These are phyloP conservation scores for Suhomyces prunicola DNA, from an alignment of 805 yeast genomes.

Conservation along the genomic window DNA sequence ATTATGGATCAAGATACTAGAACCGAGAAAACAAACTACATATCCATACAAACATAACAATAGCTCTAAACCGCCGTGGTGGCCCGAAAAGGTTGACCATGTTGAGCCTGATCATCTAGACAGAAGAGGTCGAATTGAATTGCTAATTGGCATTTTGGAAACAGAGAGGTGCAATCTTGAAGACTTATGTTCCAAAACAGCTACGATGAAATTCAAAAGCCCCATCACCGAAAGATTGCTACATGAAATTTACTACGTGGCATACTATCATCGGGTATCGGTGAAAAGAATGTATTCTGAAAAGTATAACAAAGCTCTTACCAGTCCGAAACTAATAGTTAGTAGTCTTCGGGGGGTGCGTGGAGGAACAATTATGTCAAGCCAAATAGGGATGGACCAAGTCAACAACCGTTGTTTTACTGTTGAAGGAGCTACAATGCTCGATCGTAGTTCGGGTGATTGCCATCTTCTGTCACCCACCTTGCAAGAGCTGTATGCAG, in stretches of 20 bases:
- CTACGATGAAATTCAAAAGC: background rate
- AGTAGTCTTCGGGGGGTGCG: background rate
- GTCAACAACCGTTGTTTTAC: background rate
- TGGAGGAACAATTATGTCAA: background rate
- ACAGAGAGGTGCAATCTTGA: conserved; percentile 13
- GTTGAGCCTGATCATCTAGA: conserved; percentile 72
- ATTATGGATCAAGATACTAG: conserved; percentile 62
- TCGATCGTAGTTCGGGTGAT: background rate
- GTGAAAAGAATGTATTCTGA: background rate
- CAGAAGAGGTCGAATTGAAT: conserved; percentile 51
- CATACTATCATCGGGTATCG: conserved; percentile 19
- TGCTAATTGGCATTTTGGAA: conserved; percentile 43
- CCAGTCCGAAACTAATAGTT: background rate
- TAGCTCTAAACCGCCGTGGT: conserved; percentile 58
- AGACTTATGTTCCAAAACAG: conserved; percentile 11
- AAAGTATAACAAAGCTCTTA: background rate
- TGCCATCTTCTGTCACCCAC: background rate
- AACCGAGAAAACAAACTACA: conserved; percentile 62
- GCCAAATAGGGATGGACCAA: background rate
- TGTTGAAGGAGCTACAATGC: background rate
- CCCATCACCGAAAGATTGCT: conserved; percentile 10
- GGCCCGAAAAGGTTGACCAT: conserved; percentile 62
- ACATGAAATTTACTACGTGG: conserved; percentile 26
- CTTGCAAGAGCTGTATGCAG: background rate
- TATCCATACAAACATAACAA: conserved; percentile 60